Percentiles rank a stretch among this genome's conserved stretches.
These are phyloP conservation scores for Termitomyces sp. DNA, from an alignment of 768 basidiomycete genomes.

Conservation along the genomic window DNA sequence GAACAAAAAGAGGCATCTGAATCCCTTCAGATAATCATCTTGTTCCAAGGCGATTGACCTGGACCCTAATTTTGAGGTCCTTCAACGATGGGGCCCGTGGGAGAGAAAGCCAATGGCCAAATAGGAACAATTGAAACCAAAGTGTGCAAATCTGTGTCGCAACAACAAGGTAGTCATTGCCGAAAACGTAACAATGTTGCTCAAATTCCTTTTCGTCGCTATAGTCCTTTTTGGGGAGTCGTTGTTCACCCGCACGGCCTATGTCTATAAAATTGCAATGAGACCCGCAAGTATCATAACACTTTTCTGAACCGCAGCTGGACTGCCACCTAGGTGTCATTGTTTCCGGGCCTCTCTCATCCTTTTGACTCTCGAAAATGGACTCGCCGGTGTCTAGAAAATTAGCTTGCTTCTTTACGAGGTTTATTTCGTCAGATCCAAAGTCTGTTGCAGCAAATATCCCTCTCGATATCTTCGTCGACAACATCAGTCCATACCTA, in stretches of 20 bases:
- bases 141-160: background rate
- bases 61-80: no score
- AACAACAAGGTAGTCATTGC: background rate
- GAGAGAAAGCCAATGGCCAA: background rate
- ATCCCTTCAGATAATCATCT: no score
- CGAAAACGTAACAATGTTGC: background rate
- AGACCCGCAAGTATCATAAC: background rate
- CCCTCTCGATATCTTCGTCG: constrained; percentile 26
- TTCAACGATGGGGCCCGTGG: no score
- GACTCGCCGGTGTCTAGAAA: background rate
- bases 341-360: background rate
- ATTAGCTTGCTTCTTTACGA: background rate
- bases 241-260: background rate
- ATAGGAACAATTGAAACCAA: background rate
- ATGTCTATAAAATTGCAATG: background rate
- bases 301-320: background rate
- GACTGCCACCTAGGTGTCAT: background rate
- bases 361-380: background rate
- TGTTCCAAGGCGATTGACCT: no score
- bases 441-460: background rate
- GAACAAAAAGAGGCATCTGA: no score
- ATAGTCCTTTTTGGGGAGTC: background rate
- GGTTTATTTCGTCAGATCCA: background rate
- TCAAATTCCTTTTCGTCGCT: background rate
- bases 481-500: constrained; percentile 37